These are phyloP conservation scores for Radiomyces spectabilis DNA, from an alignment of 192 early-diverging fungal genomes.

Conservation along the genomic window DNA sequence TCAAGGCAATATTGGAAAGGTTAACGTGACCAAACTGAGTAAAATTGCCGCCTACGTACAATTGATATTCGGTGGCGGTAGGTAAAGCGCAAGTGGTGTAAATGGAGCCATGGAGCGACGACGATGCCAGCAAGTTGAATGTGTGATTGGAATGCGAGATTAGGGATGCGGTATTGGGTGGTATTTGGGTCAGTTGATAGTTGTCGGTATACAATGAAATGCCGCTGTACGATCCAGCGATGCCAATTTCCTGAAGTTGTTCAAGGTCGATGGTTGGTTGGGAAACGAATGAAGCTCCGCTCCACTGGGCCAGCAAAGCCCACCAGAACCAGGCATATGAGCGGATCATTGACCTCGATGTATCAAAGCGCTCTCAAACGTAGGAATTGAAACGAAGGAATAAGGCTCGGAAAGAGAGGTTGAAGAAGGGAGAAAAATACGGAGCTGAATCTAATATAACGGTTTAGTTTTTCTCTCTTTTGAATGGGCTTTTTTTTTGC, in stretches of 20 bases:
- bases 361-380: neutral
- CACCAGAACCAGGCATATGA: no score
- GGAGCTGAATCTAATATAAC: no score
- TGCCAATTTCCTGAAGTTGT: conserved; percentile 4
- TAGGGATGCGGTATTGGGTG: conserved; percentile 2
- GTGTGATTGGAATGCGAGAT: conserved; percentile 13
- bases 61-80: neutral
- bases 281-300: neutral
- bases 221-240: conserved; percentile 16
- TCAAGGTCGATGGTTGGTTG: conserved; percentile 6
- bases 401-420: neutral
- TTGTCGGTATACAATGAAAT: conserved; percentile 22
- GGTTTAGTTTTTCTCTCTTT: no score
- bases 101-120: conserved; percentile 12
- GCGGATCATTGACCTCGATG: neutral
- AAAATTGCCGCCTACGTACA: conserved; percentile 28
- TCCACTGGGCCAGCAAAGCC: no score
- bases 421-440: no score
- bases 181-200: conserved; percentile 10
- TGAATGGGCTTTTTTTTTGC: neutral
- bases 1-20: conserved; percentile 19
- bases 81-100: conserved; percentile 10
- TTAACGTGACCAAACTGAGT: neutral
- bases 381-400: neutral
- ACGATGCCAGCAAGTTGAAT: conserved; percentile 10